Base-by-base conservation (phyloP, 2,329 filamentous ascomycete species). In the Lizonia empirigonia region DNA sequence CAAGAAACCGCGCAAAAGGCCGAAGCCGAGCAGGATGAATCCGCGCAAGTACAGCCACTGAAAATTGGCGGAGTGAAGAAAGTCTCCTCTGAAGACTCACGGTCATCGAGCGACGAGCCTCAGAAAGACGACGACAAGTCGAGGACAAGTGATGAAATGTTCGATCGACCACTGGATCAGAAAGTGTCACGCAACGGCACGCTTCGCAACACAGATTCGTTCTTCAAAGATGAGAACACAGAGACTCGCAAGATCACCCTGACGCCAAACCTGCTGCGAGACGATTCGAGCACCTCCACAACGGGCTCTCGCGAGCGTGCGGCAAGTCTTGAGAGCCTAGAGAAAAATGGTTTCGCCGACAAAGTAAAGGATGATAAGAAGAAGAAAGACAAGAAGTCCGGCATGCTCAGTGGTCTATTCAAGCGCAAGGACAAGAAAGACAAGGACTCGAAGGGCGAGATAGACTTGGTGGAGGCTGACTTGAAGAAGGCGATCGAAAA, bases 191-290 rank as follows among this genome's bases (percentile, higher is more conserved):
- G 88, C 58, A 95, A 96, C 63, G 91, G 91, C 33, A 93, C 89
- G 18, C 83, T 96, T 35, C 85, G 93, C 58, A 95, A 95, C 69
- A 93, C 91, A 4, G 93, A 97, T 74, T 96, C 93, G 1, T 97
- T 97, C 79, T 97, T 97, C 80, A 96, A 91, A 73, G 94, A 97
- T 67, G 93, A 99, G 67, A 91, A 85, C 24, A 88, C 91, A 29
- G 94, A 97, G 74, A 97, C 94, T 2, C 91, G 95, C 74, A 97
- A 97, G 77, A 97, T 99, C 61, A 96, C 92, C 0, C 82, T 99
- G 35, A 99, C 94, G 3, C 94, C 94, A 1, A 96, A 96, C 62
- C 77, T 99, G 44, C 78, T 97, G 32, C 86, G 93, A 33, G 93
- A 97, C 60, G 92, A 97, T 58, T 77, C 78, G 9, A 79, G 67